Evolutionary conservation across 805 yeast genomes (phyloP).

Genomic region (Ogataea thermomethanolica): DNA sequence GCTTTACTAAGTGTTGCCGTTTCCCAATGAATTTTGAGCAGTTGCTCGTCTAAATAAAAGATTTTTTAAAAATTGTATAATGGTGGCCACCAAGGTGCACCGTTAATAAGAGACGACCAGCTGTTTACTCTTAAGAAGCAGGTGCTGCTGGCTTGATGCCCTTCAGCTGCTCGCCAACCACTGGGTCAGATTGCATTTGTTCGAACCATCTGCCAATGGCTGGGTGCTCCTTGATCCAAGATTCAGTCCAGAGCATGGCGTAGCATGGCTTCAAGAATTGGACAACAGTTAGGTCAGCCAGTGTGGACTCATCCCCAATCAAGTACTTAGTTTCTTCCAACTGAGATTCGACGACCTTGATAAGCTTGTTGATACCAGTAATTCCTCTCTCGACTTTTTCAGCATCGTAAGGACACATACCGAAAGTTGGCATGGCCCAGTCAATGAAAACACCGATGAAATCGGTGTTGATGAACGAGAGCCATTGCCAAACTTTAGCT

Average conservation of each 20-base stretch:
- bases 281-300: constrained; percentile 2
- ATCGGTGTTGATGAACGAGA: constrained; percentile 4
- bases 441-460: neutral
- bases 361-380: neutral
- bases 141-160: constrained; percentile 1
- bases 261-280: neutral
- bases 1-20: neutral
- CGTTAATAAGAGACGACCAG: neutral
- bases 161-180: neutral
- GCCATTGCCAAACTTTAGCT: constrained; percentile 1
- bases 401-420: neutral
- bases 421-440: neutral
- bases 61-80: too few relatives aligned
- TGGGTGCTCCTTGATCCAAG: constrained; percentile 1
- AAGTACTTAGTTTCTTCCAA: neutral
- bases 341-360: neutral
- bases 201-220: constrained; percentile 1
- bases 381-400: neutral
- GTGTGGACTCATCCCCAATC: constrained; percentile 2
- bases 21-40: neutral
- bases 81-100: too few relatives aligned
- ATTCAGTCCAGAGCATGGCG: neutral
- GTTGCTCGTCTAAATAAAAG: neutral
- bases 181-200: neutral
- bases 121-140: neutral